A percentile compares a stretch with the other conserved stretches of the same genome.
phyloP scores from a whole-genome alignment of 2,329 filamentous ascomycete genomes.

The Hypoxylon sp. region DNA sequence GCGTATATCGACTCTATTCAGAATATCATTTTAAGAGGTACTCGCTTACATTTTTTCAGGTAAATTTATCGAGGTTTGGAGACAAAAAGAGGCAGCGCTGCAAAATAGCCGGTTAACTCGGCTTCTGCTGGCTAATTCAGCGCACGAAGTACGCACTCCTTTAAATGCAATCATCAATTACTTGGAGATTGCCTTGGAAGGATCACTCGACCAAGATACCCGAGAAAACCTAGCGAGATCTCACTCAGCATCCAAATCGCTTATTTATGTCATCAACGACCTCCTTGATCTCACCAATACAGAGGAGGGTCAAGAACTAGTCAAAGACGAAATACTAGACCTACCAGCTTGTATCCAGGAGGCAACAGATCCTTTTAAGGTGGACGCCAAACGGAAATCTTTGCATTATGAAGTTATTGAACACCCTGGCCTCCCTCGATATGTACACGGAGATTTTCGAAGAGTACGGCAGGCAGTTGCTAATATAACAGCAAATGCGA shows the following conservation, averaged over 20 bases:
- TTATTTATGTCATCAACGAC: constrained; percentile 96
- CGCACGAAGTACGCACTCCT: constrained; percentile 90
- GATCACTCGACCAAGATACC: constrained; percentile 81
- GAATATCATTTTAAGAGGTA: background rate
- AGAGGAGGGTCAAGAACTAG: constrained; percentile 81
- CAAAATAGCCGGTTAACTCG: constrained; percentile 85
- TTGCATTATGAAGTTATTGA: constrained; percentile 76
- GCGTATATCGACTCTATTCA: constrained; percentile 52
- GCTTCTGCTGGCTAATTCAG: constrained; percentile 85
- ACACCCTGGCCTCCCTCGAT: constrained; percentile 74
- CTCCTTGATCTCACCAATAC: constrained; percentile 88
- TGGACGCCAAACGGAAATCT: constrained; percentile 80
- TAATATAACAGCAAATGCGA: constrained; percentile 86
- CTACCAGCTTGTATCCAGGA: constrained; percentile 78
- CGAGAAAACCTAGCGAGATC: constrained; percentile 86
- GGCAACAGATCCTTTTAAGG: constrained; percentile 78
- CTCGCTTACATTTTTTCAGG: constrained; percentile 50
- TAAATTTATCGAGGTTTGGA: constrained; percentile 91
- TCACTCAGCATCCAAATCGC: constrained; percentile 89
- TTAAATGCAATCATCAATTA: constrained; percentile 96
- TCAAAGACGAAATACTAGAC: constrained; percentile 85
- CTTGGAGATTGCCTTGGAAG: constrained; percentile 89
- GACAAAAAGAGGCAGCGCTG: constrained; percentile 86
- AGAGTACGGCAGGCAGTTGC: constrained; percentile 84
- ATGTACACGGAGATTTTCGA: constrained; percentile 82